Percentiles rank a stretch among this genome's conserved stretches.
Evolutionary conservation across 768 basidiomycete species (phyloP).

Genomic region (Tephrocybe sp.): DNA sequence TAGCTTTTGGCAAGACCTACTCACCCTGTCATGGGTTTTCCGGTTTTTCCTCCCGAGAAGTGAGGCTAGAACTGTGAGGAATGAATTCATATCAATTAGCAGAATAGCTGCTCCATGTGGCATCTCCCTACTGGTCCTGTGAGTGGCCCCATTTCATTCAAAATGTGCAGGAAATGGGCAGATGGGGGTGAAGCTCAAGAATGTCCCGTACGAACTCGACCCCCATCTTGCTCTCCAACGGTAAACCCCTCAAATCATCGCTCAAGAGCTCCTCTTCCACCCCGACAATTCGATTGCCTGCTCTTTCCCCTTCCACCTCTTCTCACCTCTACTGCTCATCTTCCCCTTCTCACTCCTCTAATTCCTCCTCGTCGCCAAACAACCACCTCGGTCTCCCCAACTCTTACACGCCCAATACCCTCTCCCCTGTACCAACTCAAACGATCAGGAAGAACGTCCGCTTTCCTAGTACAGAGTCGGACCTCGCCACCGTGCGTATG

Average conservation of each 20-base stretch:
- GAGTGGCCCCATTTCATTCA: no score
- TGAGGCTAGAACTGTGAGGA: no score
- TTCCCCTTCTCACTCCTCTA: constrained; percentile 22
- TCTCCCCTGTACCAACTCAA: not conserved
- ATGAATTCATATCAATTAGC: no score
- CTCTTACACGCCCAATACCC: not conserved
- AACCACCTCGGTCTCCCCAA: no score
- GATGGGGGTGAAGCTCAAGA: no score
- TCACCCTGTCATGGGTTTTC: no score
- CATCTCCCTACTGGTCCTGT: no score
- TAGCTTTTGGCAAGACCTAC: no score
- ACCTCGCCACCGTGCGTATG: constrained; percentile 60
- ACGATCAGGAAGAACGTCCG: constrained; percentile 78
- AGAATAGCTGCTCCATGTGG: no score
- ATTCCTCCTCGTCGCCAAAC: constrained; percentile 2
- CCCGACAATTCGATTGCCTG: constrained; percentile 38
- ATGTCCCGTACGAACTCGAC: constrained; percentile 35
- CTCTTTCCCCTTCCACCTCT: constrained; percentile 16
- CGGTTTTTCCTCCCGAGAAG: no score
- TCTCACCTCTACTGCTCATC: not conserved
- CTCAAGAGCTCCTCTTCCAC: constrained; percentile 64
- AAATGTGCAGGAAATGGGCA: no score
- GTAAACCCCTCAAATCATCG: constrained; percentile 85
- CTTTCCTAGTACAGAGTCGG: constrained; percentile 62
- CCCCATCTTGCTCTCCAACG: constrained; percentile 61